These are phyloP conservation scores for Penicillium concentricum DNA, from an alignment of 2,329 filamentous ascomycete genomes.

Conservation along the genomic window DNA sequence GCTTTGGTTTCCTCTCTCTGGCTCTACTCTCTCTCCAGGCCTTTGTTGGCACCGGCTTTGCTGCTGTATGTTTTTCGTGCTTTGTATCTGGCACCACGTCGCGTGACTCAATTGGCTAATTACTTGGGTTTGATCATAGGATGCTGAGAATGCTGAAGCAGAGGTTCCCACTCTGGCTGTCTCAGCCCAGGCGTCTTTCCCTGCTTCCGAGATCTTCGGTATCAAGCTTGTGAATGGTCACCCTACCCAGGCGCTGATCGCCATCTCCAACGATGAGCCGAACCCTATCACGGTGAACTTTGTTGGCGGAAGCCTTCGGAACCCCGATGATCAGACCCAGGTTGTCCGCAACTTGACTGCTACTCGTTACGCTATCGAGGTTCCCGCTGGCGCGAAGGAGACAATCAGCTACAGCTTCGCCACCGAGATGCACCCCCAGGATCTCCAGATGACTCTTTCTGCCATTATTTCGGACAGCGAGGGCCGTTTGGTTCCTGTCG, in stretches of 20 bases:
- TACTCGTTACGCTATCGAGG: constrained; percentile 68
- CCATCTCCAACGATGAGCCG: constrained; percentile 80
- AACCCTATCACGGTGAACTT: constrained; percentile 72
- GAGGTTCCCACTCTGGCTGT: constrained; percentile 60
- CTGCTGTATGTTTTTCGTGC: constrained; percentile 52
- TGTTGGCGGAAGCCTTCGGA: constrained; percentile 71
- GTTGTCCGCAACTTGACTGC: constrained; percentile 84
- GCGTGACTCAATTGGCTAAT: constrained; percentile 26
- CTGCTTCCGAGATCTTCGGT: constrained; percentile 77
- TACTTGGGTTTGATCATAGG: constrained; percentile 29
- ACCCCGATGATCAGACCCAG: constrained; percentile 55
- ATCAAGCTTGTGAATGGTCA: constrained; percentile 94
- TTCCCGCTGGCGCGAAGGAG: constrained; percentile 74
- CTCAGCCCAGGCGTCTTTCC: constrained; percentile 58
- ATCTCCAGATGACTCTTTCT: constrained; percentile 73
- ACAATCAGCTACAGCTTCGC: constrained; percentile 79
- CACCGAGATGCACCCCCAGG: constrained; percentile 89
- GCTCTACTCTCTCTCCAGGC: constrained; percentile 70
- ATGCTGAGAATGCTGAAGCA: constrained; percentile 64
- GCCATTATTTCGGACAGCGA: constrained; percentile 69
- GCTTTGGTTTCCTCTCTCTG: constrained; percentile 69
- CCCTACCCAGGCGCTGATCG: constrained; percentile 76
- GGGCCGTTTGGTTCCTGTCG: constrained; percentile 71
- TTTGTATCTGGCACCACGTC: neutral
- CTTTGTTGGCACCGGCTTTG: constrained; percentile 63